Percentiles rank a stretch among this genome's conserved stretches.
Evolutionary conservation across 176 grass and related monocot species (phyloP).

Genomic region (Avena sativa): DNA sequence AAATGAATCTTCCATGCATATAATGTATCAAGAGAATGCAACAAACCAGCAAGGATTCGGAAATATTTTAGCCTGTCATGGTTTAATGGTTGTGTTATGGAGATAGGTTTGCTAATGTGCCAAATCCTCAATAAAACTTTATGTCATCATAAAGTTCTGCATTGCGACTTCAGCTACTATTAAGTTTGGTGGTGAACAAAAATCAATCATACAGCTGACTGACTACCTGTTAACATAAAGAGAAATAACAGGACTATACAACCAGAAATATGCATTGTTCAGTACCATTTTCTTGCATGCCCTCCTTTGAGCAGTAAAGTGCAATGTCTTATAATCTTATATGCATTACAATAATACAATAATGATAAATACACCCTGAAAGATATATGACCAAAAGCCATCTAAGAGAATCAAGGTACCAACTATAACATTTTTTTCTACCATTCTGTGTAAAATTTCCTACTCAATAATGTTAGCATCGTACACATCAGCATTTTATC

Average conservation of each 20-base stretch:
- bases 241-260: conserved; percentile 5
- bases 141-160: conserved; percentile 12
- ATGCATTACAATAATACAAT: not conserved
- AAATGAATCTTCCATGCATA: conserved; percentile 11
- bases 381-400: not conserved
- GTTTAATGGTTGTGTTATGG: conserved; percentile 6
- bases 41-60: not conserved
- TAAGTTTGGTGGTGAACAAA: conserved; percentile 6
- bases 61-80: conserved; percentile 19
- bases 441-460: not conserved
- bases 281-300: not conserved
- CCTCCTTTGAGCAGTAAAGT: not conserved
- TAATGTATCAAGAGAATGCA: conserved; percentile 16
- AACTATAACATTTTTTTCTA: not conserved
- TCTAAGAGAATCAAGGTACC: not conserved
- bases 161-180: conserved; percentile 23
- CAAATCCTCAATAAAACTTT: conserved; percentile 18
- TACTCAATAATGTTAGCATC: conserved; percentile 20
- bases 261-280: conserved; percentile 4
- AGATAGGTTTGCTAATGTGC: not conserved
- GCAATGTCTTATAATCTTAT: not conserved
- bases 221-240: not conserved
- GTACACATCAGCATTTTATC: not conserved
- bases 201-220: conserved; percentile 20
- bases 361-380: conserved; percentile 2